Base-by-base conservation (phyloP, 140 eudicot genomes). In the Artemisia princeps region DNA sequence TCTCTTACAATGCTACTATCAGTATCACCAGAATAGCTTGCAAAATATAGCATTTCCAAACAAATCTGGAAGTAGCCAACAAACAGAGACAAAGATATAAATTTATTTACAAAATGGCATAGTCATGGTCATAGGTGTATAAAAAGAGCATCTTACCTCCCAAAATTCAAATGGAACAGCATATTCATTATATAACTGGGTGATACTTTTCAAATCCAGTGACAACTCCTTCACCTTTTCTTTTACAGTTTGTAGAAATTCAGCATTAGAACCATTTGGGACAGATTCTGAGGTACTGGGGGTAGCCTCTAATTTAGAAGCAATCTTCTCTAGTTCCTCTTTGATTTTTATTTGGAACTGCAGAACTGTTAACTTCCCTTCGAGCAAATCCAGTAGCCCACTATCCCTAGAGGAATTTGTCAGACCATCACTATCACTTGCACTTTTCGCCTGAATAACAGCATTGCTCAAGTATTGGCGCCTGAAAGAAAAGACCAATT, bases 101-200 rank as follows among this genome's bases (percentile, higher is more conserved):
- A 37, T 40, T 13, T 1, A 2, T 37, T 2, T 55, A n/a, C 15
- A 23, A 37, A 37, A 37, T 37, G 9, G 6, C 44, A 37, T 37
- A 37, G 1, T 37, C 9, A 37, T 37, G 44, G 9, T 37, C 44
- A 1, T 37, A 5, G 9, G 9, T 37, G 10, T 37, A 10, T 42
- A 5, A 12, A 40, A 58, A 2, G 42, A 53, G 71, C 11, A 54
- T 11, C 71, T 16, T 80, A 88, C 99, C 99, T 94, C 99, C 96
- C 96, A 94, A 60, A 88, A 88, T 60, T 94, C 96, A 60, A 84
- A 94, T 40, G 99, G 99, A 72, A 94, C 96, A 13, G 99, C 96
- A 84, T 83, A 94, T 28, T 94, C 99, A 73, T 94, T 94, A 65
- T 94, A 94, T 44, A 94, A 71, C 49, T 94, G 96, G 33, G 99